Base-by-base conservation (phyloP, 148 eudicot genomes). In the Pouteria glomerata region DNA sequence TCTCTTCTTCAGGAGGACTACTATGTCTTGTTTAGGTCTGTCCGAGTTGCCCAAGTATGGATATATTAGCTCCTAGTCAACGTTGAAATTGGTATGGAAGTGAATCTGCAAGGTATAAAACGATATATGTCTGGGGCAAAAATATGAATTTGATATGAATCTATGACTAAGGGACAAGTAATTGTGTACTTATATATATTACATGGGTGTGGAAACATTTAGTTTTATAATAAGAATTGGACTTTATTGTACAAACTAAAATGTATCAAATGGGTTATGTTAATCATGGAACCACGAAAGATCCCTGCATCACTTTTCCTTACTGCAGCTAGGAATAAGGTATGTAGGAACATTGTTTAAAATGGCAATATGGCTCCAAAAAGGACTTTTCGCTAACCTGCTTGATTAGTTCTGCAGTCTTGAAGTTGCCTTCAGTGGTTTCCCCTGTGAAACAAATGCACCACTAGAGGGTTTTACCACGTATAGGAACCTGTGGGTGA, bases 321-420 rank as follows among this genome's bases (percentile, higher is more conserved):
- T 50, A 10, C 24, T 30, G 35, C 23, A 16, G 0, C 52, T 64
- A 23, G 30, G 11, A 39, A 45, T 63, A 65, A 65, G 53, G 24
- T 24, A 26, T 39, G 66, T 63, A 63, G 52, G 50, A 53, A 63
- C 52, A 63, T 3, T 23, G n/a, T 21, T 45, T 44, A 12, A 26
- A 45, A 26, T 45, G 39, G 53, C 23, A 60, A 34, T 2, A 26
- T 63, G 51, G 50, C 27, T 23, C 14, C 14, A 63, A 41, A 63
- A 41, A 4, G 41, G 31, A 23, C 50, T 27, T 41, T 63, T 23
- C n/a, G 50, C 4, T 27, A 27, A 16, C 37, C 45, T 45, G 21
- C 69, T 45, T 18, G 55, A 66, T 66, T 12, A 44, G n/a, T 47
- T 45, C 55, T 66, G 23, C 62, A 14, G 23, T 51, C 69, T 41